These are phyloP conservation scores for Protomyces macrosporus DNA, from an alignment of 1,139 yeast species.

Conservation along the genomic window DNA sequence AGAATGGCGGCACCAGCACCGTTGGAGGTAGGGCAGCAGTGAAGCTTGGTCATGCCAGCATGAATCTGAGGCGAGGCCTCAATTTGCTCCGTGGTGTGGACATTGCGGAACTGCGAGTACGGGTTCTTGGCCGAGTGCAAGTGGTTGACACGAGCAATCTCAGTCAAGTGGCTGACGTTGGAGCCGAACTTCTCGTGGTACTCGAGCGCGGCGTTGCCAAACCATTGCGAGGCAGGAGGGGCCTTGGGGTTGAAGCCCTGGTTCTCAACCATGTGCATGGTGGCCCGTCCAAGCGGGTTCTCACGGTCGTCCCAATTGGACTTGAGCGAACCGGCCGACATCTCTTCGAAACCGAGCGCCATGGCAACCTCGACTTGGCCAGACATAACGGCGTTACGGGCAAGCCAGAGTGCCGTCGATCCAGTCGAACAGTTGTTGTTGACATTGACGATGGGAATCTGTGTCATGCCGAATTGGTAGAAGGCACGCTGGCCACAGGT, in stretches of 20 bases:
- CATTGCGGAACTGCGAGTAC: slow-evolving; percentile 37
- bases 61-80: slow-evolving; percentile 35
- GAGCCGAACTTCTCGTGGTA: slow-evolving; percentile 35
- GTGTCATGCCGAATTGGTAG: slow-evolving; percentile 38
- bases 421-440: slow-evolving; percentile 39
- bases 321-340: slow-evolving; percentile 36
- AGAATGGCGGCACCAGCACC: slow-evolving; percentile 82
- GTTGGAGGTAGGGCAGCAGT: slow-evolving; percentile 46
- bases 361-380: slow-evolving; percentile 36
- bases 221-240: slow-evolving; percentile 37
- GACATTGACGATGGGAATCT: slow-evolving; percentile 37
- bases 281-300: slow-evolving; percentile 34
- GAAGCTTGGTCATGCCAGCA: slow-evolving; percentile 35
- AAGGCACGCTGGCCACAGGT: slow-evolving; percentile 38
- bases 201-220: slow-evolving; percentile 37
- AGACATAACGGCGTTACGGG: slow-evolving; percentile 33
- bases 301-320: slow-evolving; percentile 35
- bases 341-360: slow-evolving; percentile 38
- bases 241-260: slow-evolving; percentile 31
- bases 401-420: slow-evolving; percentile 36
- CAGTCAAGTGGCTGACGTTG: slow-evolving; percentile 34
- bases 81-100: slow-evolving; percentile 36
- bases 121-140: slow-evolving; percentile 37
- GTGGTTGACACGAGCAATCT: slow-evolving; percentile 37
- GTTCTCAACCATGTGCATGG: slow-evolving; percentile 32